phyloP scores from a whole-genome alignment of 108 stramenopile species.

The Cyclotella atomus region DNA sequence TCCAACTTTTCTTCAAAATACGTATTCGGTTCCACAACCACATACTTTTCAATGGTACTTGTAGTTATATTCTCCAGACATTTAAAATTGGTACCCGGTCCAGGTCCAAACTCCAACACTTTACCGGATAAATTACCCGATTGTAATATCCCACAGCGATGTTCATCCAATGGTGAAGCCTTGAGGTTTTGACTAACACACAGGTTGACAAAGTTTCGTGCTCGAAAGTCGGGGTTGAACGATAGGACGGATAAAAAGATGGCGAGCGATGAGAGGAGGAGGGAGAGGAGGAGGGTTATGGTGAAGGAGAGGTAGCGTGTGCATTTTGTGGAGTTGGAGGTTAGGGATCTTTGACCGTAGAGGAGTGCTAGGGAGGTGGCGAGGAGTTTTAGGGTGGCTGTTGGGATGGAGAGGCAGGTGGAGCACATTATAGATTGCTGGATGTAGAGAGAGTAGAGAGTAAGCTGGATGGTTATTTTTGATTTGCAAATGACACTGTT shows the following conservation, averaged over 20 bases:
- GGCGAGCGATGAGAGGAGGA: slow-evolving; percentile 16
- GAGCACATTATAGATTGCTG: slow-evolving; percentile 30
- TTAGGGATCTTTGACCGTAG: slow-evolving; percentile 34
- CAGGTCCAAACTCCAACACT: slow-evolving; percentile 59
- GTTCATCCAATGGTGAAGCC: slow-evolving; percentile 25
- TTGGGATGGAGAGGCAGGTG: slow-evolving; percentile 33
- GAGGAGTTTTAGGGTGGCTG: slow-evolving; percentile 35
- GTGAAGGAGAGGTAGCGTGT: slow-evolving; percentile 25
- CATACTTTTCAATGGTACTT: slow-evolving; percentile 43
- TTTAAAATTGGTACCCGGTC: slow-evolving; percentile 62
- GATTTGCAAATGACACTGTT: no score
- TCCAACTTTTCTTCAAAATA: slow-evolving; percentile 44
- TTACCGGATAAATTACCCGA: slow-evolving; percentile 21
- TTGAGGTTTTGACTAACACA: slow-evolving; percentile 30
- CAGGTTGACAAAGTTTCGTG: slow-evolving; percentile 28
- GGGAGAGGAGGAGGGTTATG: slow-evolving; percentile 22
- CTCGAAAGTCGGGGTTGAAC: slow-evolving; percentile 25
- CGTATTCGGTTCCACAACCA: slow-evolving; percentile 59
- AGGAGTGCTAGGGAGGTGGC: slow-evolving; percentile 29
- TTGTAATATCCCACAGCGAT: slow-evolving; percentile 32
- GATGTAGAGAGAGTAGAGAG: no score
- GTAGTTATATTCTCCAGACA: slow-evolving; percentile 43
- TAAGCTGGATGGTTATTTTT: no score
- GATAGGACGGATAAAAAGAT: slow-evolving; percentile 25
- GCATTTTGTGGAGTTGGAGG: slow-evolving; percentile 31